These are phyloP conservation scores for Aristolochia contorta DNA, from an alignment of 164 flowering plant species.

Conservation along the genomic window DNA sequence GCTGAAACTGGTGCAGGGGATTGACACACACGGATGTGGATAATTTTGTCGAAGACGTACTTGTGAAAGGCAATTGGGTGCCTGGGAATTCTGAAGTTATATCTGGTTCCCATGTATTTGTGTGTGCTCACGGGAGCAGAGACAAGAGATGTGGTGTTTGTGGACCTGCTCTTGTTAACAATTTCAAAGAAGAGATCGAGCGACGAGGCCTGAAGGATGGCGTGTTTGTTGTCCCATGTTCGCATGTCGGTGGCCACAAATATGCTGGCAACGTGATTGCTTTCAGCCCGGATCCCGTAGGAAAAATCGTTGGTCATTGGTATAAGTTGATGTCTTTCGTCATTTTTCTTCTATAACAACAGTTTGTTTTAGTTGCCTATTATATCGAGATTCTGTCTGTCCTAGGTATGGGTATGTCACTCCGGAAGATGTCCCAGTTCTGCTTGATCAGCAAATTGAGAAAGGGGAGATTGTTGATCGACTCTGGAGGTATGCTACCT, in stretches of 20 bases:
- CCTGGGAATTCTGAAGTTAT: constrained; percentile 47
- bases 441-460: constrained; percentile 74
- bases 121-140: constrained; percentile 81
- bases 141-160: constrained; percentile 94
- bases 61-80: constrained; percentile 59
- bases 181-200: constrained; percentile 56
- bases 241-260: constrained; percentile 93
- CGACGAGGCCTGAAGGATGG: constrained; percentile 42
- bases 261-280: constrained; percentile 92
- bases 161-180: constrained; percentile 78
- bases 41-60: constrained; percentile 73
- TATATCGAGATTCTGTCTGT: background rate
- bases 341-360: background rate
- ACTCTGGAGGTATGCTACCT: constrained; percentile 24
- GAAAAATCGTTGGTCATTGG: constrained; percentile 74
- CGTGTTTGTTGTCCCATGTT: constrained; percentile 66
- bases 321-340: constrained; percentile 16
- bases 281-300: constrained; percentile 48
- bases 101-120: constrained; percentile 68
- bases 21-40: constrained; percentile 60
- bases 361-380: background rate
- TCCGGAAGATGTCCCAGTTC: constrained; percentile 66
- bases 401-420: constrained; percentile 91
- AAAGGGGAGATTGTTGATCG: constrained; percentile 57
- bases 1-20: constrained; percentile 31